Evolutionary conservation across 352 stramenopile species (phyloP).

Genomic region (Globisporangium rhizosaccharum): DNA sequence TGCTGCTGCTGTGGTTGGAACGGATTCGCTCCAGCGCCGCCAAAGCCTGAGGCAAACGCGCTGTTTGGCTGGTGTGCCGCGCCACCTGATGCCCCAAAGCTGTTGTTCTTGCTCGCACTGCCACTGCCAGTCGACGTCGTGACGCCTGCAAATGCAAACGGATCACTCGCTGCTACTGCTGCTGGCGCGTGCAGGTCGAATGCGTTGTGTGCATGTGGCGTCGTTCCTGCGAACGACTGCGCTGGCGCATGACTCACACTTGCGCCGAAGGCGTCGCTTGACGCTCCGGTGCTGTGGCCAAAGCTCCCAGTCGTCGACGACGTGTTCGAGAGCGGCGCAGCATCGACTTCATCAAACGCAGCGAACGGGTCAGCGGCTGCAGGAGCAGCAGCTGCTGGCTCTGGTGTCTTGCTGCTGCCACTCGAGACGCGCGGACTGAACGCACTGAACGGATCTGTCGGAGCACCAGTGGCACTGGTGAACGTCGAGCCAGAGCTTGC

Average conservation of each 20-base stretch:
- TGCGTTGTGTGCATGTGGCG: background rate
- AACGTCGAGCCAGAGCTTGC: constrained; percentile 18
- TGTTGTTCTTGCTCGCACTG: constrained; percentile 12
- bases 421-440: constrained; percentile 19
- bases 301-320: constrained; percentile 13
- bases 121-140: constrained; percentile 1
- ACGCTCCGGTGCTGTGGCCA: background rate
- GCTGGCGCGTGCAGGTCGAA: background rate
- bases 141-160: constrained; percentile 38
- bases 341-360: constrained; percentile 55
- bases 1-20: constrained; percentile 10
- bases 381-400: constrained; percentile 7
- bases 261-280: constrained; percentile 6
- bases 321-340: background rate
- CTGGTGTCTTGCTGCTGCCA: constrained; percentile 7
- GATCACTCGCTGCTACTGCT: constrained; percentile 20
- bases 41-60: constrained; percentile 4
- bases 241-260: constrained; percentile 4
- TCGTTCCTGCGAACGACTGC: constrained; percentile 5
- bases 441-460: constrained; percentile 17
- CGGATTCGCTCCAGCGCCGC: constrained; percentile 4
- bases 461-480: background rate
- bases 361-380: constrained; percentile 44
- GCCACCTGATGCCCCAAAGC: constrained; percentile 6
- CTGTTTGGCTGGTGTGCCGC: constrained; percentile 2